Conservation (phyloP, 140 eudicot species). For the Anethum foeniculum region DNA sequence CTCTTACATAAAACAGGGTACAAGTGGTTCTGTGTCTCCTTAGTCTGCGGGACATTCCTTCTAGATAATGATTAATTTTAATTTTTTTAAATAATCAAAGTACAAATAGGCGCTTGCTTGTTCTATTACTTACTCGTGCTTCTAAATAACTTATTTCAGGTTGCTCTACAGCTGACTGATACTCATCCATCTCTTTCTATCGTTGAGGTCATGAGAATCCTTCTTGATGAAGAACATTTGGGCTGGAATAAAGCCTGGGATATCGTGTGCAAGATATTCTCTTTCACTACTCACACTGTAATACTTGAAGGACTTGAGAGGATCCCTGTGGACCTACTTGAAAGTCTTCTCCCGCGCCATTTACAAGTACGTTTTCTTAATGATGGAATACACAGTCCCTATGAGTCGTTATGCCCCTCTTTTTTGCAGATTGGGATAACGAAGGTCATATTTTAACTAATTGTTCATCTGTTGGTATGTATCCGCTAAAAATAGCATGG, state of each 20-base stretch:
- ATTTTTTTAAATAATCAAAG: not conserved
- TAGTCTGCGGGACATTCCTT: not conserved
- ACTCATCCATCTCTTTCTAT: constrained; percentile 56
- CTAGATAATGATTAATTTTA: not conserved
- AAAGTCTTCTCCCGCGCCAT: constrained; percentile 51
- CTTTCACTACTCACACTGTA: constrained; percentile 49
- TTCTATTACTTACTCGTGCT: constrained; percentile 8
- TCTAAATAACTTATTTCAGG: constrained; percentile 26
- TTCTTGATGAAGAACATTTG: constrained; percentile 54
- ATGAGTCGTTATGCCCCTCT: not conserved
- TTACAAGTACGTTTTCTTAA: constrained; percentile 30
- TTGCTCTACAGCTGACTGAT: constrained; percentile 53
- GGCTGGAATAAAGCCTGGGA: constrained; percentile 47
- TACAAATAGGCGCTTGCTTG: not conserved
- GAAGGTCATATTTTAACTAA: not conserved
- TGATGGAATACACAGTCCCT: not conserved
- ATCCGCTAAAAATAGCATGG: not conserved
- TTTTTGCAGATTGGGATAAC: not conserved
- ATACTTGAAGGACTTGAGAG: constrained; percentile 41
- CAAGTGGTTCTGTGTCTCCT: not conserved
- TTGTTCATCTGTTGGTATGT: not conserved
- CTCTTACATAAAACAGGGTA: not conserved
- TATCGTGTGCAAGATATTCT: constrained; percentile 32
- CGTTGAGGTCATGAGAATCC: constrained; percentile 49
- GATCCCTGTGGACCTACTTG: constrained; percentile 45